Base-by-base conservation (phyloP, 345 rosid genomes). In the Gossypium ekmanianum region DNA sequence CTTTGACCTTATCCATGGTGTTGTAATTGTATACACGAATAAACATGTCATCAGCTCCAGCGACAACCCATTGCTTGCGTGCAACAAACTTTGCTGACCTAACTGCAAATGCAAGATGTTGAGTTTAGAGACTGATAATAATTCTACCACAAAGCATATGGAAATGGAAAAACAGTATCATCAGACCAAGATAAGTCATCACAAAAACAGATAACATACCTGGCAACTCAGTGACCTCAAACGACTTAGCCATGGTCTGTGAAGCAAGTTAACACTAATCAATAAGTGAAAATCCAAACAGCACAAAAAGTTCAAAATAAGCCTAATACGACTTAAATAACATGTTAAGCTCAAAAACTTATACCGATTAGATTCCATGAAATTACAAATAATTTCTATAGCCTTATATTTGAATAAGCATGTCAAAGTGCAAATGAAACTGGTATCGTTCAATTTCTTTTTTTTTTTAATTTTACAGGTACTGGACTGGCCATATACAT, bases 11-110 rank as follows among this genome's bases (percentile, higher is more conserved):
- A 65, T 87, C 98, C 94, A 87, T 89, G 57, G 99, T 96, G 71
- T 93, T 92, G 86, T 93, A 92, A 71, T 96, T 90, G 83, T 90
- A 92, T 55, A 93, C 95, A 61, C 97, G 99, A 74, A 96, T 81
- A 78, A 85, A 84, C 92, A 87, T 87, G 86, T 93, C 98, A 76
- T 93, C 99, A 52, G 98, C 95, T 75, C 94, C 99, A 79, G 94
- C 94, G 57, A 96, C 95, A 68, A 93, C 88, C 99, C 99, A 96
- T 74, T 93, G 97, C 80, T 90, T 88, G 50, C 92, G 88, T 1
- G 97, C 86, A 9, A 93, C 77, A 83, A 93, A 96, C 86, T 92
- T 96, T 55, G 98, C 98, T 54, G 98, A 88, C 83, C 99, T 87
- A 69, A 96, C 99, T 96, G 94, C 84, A 82, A 76, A 51, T 66